Conservation (phyloP, 306 rosid genomes). For the Adenanthera pavonina region DNA sequence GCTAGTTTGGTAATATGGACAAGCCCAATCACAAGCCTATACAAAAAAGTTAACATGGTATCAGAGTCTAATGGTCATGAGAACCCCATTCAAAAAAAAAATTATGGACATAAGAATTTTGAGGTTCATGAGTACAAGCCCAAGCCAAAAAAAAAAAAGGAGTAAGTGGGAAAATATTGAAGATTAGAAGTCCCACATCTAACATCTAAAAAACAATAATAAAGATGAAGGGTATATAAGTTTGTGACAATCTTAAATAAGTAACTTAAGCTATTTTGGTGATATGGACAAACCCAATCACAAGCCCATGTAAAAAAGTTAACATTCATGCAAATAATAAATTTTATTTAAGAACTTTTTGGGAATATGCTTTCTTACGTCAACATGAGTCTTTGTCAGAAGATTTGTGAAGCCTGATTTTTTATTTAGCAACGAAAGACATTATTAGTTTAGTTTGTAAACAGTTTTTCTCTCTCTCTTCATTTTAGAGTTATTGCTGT, state of each 20-base stretch:
- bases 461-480: neutral
- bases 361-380: neutral
- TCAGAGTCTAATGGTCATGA: neutral
- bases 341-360: slow-evolving; percentile 9
- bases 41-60: neutral
- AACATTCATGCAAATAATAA: neutral
- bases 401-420: slow-evolving; percentile 30
- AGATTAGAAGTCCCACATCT: no score
- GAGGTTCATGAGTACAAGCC: neutral
- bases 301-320: no score
- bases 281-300: no score
- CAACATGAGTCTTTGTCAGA: slow-evolving; percentile 1
- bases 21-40: no score
- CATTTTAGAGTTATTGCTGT: slow-evolving; percentile 1
- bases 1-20: no score
- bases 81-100: neutral
- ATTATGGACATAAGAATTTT: neutral
- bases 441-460: slow-evolving; percentile 14
- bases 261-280: no score
- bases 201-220: no score
- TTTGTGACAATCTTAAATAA: no score
- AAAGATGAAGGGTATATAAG: no score
- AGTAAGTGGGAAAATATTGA: no score
- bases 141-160: neutral
- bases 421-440: slow-evolving; percentile 9